Base-by-base conservation (phyloP, 2,329 filamentous ascomycete genomes). In the Neofusicoccum umdonicola region DNA sequence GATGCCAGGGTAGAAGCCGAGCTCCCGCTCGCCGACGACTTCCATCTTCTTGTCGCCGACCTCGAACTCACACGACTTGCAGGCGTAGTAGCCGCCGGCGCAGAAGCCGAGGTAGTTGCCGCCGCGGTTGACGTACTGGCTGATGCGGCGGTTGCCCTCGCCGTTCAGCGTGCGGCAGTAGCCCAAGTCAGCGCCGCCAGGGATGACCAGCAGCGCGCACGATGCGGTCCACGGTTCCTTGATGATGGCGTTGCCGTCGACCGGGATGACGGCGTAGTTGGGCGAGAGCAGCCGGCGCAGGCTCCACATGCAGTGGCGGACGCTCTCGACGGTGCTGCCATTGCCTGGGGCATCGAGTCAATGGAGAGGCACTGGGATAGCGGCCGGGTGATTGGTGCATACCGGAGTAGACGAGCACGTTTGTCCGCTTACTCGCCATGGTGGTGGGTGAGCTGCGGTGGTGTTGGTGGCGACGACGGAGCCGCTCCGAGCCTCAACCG, bases 391-490 rank as follows among this genome's bases (percentile, higher is more conserved):
- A 22, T 17, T 12, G 3, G 58, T n/a, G 35, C 76, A 73, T 82
- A 93, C 92, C 93, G 70, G 92, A 90, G 74, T 98, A 98, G 61
- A 99, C 92, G 69, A 98, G 85, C 64, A 99, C 89, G 76, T 99
- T 98, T 80, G 97, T 85, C 74, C 87, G 89, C 73, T 86, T 87
- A 34, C 84, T 79, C 8, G 87, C 81, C 88, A 94, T 92, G 50
- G 50, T 66, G 68, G 3, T 17, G 37, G 19, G 63, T 60, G 63
- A 63, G 19, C 42, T 58, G 64, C 54, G 60, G 62, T 71, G 68
- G 72, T 64, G 69, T 72, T 67, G 47, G 64, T 66, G 34, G 71
- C 69, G 71, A 72, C 62, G 67, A 71, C 70, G 69, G 68, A 4
- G 37, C 37, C 51, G 67, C 71, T 67, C 70, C 73, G 74, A 69